Conservation (phyloP, 768 basidiomycete species). For the Tricholoma furcatifolium region DNA sequence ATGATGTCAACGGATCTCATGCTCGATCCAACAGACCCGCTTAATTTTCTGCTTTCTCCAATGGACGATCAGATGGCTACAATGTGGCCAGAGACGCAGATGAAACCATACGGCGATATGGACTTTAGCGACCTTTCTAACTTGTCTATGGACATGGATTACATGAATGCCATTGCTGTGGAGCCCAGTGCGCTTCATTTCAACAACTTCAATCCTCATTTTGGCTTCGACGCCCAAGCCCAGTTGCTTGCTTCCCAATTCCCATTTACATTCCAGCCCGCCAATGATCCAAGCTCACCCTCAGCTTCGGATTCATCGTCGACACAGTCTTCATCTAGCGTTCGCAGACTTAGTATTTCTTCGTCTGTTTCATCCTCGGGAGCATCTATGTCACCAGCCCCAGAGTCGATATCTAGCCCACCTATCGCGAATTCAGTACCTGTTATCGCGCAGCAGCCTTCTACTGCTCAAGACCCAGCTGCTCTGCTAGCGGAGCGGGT, state of each 20-base stretch:
- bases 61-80: conserved; percentile 45
- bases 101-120: conserved; percentile 39
- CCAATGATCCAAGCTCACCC: conserved; percentile 23
- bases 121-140: conserved; percentile 40
- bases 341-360: conserved; percentile 48
- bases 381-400: conserved; percentile 49
- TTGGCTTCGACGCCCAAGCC: conserved; percentile 25
- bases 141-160: conserved; percentile 58
- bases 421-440: conserved; percentile 17
- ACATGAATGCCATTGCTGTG: conserved; percentile 55
- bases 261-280: conserved; percentile 41
- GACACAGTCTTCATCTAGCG: conserved; percentile 25
- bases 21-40: conserved; percentile 56
- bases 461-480: conserved; percentile 13
- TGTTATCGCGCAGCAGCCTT: conserved; percentile 15
- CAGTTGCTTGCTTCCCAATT: conserved; percentile 28
- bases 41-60: conserved; percentile 52
- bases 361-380: conserved; percentile 57
- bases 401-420: conserved; percentile 36
- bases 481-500: conserved; percentile 47
- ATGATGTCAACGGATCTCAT: conserved; percentile 41
- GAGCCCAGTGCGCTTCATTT: conserved; percentile 63
- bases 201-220: conserved; percentile 24
- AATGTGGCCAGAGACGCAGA: conserved; percentile 41
- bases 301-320: conserved; percentile 27